Conservation (phyloP, 306 rosid genomes). For the Trifolium fragiferum region DNA sequence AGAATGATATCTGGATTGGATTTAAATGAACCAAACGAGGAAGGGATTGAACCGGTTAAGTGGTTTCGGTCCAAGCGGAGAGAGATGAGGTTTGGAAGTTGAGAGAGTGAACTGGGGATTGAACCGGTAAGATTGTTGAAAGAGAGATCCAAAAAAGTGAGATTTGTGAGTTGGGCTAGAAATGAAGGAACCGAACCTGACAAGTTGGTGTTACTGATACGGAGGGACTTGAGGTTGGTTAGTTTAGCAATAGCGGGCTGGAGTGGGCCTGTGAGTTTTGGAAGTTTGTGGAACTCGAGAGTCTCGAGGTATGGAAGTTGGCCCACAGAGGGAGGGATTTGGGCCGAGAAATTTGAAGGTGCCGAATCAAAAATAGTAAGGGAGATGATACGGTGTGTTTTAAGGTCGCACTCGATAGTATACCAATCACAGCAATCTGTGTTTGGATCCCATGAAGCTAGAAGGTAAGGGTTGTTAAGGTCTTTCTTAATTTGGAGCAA, state of each 20-base stretch:
- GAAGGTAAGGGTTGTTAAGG: conserved; percentile 65
- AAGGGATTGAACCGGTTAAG: conserved; percentile 61
- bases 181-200: conserved; percentile 69
- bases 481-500: conserved; percentile 65
- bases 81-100: conserved; percentile 36
- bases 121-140: conserved; percentile 61
- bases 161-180: conserved; percentile 58
- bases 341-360: conserved; percentile 49
- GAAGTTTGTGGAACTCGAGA: conserved; percentile 63
- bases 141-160: conserved; percentile 51
- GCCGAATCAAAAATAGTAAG: conserved; percentile 44
- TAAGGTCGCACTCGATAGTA: conserved; percentile 51
- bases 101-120: conserved; percentile 67
- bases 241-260: conserved; percentile 68
- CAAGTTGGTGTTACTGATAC: conserved; percentile 56
- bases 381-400: conserved; percentile 63
- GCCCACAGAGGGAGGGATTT: conserved; percentile 71
- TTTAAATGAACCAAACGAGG: conserved; percentile 55
- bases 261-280: conserved; percentile 67
- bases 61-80: conserved; percentile 50
- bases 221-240: conserved; percentile 48
- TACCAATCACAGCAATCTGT: conserved; percentile 74
- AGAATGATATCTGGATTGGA: neutral
- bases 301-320: conserved; percentile 50
- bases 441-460: conserved; percentile 64